A percentile compares a stretch with the other conserved stretches of the same genome.
These are phyloP conservation scores for Rutstroemia sydowiana DNA, from an alignment of 2,329 filamentous ascomycete genomes.

Conservation along the genomic window DNA sequence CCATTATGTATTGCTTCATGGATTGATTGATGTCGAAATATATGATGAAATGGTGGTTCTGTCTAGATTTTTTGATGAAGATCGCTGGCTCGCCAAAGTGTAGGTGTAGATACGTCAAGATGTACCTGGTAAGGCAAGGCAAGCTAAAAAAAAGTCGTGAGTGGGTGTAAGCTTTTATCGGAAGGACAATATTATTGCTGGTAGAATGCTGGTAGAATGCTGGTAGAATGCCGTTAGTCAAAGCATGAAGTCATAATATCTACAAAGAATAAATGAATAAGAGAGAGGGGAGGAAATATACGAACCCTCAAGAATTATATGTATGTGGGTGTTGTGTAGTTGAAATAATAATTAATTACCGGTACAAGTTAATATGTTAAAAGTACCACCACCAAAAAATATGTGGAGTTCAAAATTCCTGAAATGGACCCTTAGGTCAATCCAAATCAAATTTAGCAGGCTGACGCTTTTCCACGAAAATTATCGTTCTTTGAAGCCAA, in stretches of 20 bases:
- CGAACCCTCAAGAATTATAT: no score
- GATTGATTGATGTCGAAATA: not conserved
- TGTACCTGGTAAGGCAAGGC: no score
- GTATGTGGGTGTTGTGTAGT: no score
- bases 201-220: no score
- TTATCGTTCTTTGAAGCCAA: not conserved
- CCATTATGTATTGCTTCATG: conserved; percentile 1
- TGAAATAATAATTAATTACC: not conserved
- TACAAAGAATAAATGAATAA: no score
- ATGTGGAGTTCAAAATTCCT: not conserved
- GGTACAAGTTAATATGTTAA: no score
- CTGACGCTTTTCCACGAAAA: no score
- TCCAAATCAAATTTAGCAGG: not conserved
- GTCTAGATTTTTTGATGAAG: not conserved
- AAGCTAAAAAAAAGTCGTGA: not conserved
- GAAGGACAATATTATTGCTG: no score
- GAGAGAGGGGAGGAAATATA: no score
- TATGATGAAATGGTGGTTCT: not conserved
- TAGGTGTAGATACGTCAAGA: not conserved
- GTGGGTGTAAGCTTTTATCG: no score
- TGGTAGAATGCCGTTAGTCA: no score
- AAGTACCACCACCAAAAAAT: not conserved
- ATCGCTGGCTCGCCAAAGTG: conserved; percentile 1
- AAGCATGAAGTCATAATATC: no score
- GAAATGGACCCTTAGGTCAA: not conserved